Evolutionary conservation across 2,329 filamentous ascomycete genomes (phyloP), one percentile per base, ranked within the genome.

Genomic region (Mariannaea elegans): DNA sequence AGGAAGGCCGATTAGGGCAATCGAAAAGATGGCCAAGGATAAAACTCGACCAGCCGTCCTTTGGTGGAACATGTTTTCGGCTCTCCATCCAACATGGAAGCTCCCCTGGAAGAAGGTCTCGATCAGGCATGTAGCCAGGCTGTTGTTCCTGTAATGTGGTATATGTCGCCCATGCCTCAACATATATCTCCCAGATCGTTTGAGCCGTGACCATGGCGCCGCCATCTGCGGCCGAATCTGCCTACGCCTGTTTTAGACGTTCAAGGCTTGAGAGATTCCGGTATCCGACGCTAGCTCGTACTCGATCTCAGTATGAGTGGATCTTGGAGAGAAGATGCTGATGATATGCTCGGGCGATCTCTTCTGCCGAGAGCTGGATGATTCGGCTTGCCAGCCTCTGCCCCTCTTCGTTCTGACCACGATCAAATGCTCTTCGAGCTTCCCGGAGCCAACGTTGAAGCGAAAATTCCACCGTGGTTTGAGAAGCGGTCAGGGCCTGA

Each of bases 281-380:
- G 9, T 9, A 9, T 27, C 24, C 24, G 24, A 27, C 9, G 24
- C 24, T 9, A 27, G 5, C 24, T 9, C 24, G 24, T 9, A 27
- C 24, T 34, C 32, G 7, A n/a, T 14, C 18, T 31, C 31, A 54
- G 51, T 46, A 54, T 16, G 18, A 21, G 19, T 46, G 41, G 13
- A 54, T 34, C 41, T 46, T 54, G 10, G 51, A 32, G n/a, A 54
- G 51, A 27, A 54, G 18, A n/a, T 54, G 29, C 13, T 24, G 29
- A 38, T 54, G 39, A 45, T 54, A 54, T 7, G 51, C 51, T 6
- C 51, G 51, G 45, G 51, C 24, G 21, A 46, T 42, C 23, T 54
- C 51, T 29, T 54, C 51, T 6, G 23, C 21, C 10, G 47, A 31
- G 18, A 50, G 21, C 16, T 6, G 10, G 13, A 34, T 34, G 32